Evolutionary conservation across 176 grass and related monocot genomes (phyloP).

Genomic region (Otatea glauca): DNA sequence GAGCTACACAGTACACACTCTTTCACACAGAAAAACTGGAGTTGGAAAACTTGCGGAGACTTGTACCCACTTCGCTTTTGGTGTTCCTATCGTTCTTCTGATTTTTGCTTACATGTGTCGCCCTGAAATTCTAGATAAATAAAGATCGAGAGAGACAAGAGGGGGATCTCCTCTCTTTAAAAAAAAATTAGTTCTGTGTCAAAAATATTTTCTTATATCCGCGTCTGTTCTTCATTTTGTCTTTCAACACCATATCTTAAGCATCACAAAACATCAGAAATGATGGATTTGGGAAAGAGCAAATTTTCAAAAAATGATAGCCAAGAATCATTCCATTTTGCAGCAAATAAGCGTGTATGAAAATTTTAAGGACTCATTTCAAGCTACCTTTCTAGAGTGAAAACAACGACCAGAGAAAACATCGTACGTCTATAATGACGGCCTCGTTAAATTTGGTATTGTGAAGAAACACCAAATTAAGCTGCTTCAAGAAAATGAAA

Average conservation of each 20-base stretch:
- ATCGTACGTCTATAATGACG: not conserved
- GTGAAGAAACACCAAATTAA: not conserved
- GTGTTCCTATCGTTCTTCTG: not conserved
- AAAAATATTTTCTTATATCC: not conserved
- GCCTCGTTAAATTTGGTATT: not conserved
- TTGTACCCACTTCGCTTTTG: not conserved
- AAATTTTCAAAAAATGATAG: not conserved
- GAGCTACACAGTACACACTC: not conserved
- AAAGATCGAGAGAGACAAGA: not conserved
- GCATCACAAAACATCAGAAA: not conserved
- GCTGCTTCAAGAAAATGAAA: too few relatives aligned
- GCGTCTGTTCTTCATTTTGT: not conserved
- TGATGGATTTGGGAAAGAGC: not conserved
- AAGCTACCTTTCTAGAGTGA: not conserved
- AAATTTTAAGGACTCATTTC: too few relatives aligned
- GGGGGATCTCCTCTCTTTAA: not conserved
- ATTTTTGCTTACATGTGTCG: not conserved
- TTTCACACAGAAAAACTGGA: not conserved
- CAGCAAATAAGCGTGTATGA: not conserved
- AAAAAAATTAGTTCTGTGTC: too few relatives aligned
- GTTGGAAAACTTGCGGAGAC: not conserved
- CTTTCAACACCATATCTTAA: not conserved
- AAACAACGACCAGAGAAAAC: not conserved
- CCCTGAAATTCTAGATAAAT: not conserved
- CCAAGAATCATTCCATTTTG: not conserved